These are phyloP conservation scores for Eucalyptus tenuipes DNA, from an alignment of 345 rosid species.

Conservation along the genomic window DNA sequence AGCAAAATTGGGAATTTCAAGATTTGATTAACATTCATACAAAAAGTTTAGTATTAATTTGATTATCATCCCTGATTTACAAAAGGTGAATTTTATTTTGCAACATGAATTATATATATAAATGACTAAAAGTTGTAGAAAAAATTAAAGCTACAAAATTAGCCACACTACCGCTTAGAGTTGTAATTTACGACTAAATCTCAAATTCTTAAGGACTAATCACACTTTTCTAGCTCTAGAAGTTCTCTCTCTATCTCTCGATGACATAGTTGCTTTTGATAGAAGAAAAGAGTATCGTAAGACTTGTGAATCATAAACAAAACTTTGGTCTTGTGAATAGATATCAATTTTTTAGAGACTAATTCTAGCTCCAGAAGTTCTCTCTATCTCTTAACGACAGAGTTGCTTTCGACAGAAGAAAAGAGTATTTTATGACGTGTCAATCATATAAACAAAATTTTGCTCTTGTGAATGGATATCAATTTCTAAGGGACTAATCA, in stretches of 20 bases:
- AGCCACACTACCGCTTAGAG: background rate
- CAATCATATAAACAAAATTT: no score
- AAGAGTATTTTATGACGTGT: no score
- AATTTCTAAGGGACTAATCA: no score
- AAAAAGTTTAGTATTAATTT: background rate
- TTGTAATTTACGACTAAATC: no score
- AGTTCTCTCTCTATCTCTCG: background rate
- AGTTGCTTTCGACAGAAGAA: no score
- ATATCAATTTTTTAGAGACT: no score
- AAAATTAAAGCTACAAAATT: background rate
- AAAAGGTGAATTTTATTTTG: background rate
- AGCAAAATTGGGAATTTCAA: background rate
- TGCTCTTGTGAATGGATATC: no score
- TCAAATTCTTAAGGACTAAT: background rate
- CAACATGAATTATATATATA: background rate
- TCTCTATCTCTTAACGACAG: no score
- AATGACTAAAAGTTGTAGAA: background rate
- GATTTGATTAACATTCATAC: background rate
- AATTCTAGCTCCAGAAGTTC: no score
- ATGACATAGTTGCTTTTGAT: background rate
- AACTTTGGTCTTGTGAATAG: no score
- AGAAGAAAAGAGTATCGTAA: background rate
- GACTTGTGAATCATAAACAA: background rate
- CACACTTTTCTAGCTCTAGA: background rate
- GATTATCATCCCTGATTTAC: background rate